Evolutionary conservation across 2,329 filamentous ascomycete species (phyloP).

Genomic region (Seiridium cupressi): DNA sequence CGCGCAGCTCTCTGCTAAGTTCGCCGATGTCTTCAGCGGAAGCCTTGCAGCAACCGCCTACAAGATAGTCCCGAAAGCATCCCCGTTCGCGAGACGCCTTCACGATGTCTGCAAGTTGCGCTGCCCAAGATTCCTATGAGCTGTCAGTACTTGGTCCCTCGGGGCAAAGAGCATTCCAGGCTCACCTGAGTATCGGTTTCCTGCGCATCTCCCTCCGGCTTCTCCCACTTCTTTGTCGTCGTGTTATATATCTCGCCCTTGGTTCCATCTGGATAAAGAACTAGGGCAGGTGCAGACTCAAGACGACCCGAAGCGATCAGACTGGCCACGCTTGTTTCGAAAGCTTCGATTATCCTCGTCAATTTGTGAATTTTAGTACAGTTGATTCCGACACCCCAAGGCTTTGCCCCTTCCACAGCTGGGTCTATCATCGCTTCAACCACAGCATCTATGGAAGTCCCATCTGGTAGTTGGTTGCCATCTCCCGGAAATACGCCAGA

Average conservation of each 20-base stretch:
- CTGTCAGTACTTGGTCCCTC: not conserved
- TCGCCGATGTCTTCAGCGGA: constrained; percentile 66
- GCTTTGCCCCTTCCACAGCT: constrained; percentile 25
- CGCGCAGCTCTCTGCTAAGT: not conserved
- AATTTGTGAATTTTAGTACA: constrained; percentile 67
- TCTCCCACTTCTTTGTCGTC: constrained; percentile 57
- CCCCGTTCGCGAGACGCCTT: constrained; percentile 31
- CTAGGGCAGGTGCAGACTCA: constrained; percentile 47
- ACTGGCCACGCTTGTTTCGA: constrained; percentile 45
- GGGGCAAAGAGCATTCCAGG: not conserved
- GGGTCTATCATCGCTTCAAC: constrained; percentile 27
- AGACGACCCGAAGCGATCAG: constrained; percentile 32
- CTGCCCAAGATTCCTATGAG: constrained; percentile 41
- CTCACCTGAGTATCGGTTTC: not conserved
- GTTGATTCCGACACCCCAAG: constrained; percentile 67
- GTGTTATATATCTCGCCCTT: constrained; percentile 68
- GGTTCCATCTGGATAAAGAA: constrained; percentile 69
- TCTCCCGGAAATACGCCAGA: constrained; percentile 61
- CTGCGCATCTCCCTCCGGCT: constrained; percentile 26
- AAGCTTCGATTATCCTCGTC: constrained; percentile 50
- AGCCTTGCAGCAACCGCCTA: constrained; percentile 54
- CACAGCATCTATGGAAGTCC: constrained; percentile 42
- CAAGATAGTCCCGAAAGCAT: constrained; percentile 44
- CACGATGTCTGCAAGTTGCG: constrained; percentile 40
- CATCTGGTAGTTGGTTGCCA: constrained; percentile 54